A percentile compares a stretch with the other conserved stretches of the same genome.
phyloP scores from a whole-genome alignment of 768 basidiomycete genomes.

The Mycena kentingensis region DNA sequence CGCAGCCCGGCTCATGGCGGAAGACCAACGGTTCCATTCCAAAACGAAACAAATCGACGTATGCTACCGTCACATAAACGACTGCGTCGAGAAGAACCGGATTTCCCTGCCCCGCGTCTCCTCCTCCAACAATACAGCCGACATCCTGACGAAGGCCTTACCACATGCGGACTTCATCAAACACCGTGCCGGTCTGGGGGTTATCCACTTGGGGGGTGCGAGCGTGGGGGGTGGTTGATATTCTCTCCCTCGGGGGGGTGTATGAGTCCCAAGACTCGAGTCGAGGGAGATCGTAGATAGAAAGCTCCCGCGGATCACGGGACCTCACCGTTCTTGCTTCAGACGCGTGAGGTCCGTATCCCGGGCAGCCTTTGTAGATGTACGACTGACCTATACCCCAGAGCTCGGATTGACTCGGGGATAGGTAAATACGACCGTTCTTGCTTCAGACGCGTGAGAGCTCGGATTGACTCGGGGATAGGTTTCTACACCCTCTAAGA shows the following conservation, averaged over 20 bases:
- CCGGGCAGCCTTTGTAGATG: no score
- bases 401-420: no score
- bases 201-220: background rate
- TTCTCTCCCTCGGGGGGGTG: conserved; percentile 10
- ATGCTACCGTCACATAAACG: conserved; percentile 33
- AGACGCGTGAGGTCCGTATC: no score
- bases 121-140: conserved; percentile 32
- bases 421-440: no score
- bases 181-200: background rate
- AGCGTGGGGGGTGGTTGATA: background rate
- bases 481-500: no score
- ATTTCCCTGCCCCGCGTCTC: conserved; percentile 28
- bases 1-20: conserved; percentile 20
- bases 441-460: no score
- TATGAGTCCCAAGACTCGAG: no score
- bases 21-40: conserved; percentile 27
- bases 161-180: background rate
- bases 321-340: no score
- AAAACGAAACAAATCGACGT: conserved; percentile 36
- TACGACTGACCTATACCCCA: no score
- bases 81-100: conserved; percentile 25
- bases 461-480: no score
- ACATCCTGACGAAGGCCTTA: conserved; percentile 38
- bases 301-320: no score
- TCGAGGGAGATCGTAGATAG: no score